Conservation (phyloP, 371 early-diverging fungal genomes). For the Mycotypha africana region DNA sequence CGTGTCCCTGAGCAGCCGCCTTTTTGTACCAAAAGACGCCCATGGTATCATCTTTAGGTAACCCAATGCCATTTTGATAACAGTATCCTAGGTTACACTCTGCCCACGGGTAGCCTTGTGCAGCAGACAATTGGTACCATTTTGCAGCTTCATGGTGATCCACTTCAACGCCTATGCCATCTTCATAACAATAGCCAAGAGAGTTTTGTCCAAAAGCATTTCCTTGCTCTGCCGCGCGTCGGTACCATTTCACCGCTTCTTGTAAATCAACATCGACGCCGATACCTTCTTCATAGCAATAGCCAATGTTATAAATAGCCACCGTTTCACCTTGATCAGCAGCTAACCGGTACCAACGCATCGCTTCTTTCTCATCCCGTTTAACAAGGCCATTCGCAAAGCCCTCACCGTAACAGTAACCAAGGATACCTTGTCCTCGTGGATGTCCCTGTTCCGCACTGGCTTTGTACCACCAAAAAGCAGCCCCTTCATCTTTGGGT, state of each 20-base stretch:
- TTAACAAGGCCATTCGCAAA: too few species aligned
- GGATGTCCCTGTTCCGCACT: conserved; percentile 56
- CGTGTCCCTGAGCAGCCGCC: conserved; percentile 63
- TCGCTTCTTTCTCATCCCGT: too few species aligned
- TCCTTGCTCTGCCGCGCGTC: too few species aligned
- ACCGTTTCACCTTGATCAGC: too few species aligned
- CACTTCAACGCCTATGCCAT: conserved; percentile 68
- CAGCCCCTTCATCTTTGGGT: conserved; percentile 35
- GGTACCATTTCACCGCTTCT: too few species aligned
- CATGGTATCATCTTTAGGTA: conserved; percentile 44
- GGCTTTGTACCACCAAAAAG: conserved; percentile 52
- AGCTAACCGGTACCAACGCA: too few species aligned
- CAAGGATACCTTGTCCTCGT: conserved; percentile 67
- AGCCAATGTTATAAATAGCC: too few species aligned
- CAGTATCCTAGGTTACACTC: conserved; percentile 84
- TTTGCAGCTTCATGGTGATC: conserved; percentile 62
- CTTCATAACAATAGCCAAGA: too few species aligned
- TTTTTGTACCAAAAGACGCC: conserved; percentile 70
- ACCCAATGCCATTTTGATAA: conserved; percentile 81
- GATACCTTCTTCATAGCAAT: too few species aligned
- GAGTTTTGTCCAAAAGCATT: too few species aligned
- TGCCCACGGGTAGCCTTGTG: conserved; percentile 75
- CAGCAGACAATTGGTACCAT: conserved; percentile 66
- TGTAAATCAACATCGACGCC: too few species aligned
- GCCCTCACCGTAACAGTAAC: conserved; percentile 73